Percentiles rank a stretch among this genome's conserved stretches.
Conservation (phyloP, 768 basidiomycete species). For the Collybia mongolica region DNA sequence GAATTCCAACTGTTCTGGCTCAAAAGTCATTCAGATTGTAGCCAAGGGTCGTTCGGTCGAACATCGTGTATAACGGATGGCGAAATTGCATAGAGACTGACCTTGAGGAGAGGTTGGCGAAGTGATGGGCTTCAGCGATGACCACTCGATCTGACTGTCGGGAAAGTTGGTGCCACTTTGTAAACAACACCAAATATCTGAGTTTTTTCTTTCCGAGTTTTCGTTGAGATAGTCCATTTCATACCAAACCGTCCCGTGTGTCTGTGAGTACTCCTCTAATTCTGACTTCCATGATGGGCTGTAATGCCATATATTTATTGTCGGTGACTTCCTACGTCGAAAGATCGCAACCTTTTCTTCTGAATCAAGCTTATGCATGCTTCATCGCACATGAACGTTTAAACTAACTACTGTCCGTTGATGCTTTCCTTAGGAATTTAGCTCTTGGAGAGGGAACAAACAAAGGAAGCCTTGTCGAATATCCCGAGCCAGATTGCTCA, state of each 20-base stretch:
- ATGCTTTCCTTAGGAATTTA: not conserved
- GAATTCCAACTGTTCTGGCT: slow-evolving; percentile 23
- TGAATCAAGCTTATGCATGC: slow-evolving; percentile 30
- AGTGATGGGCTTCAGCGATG: slow-evolving; percentile 33
- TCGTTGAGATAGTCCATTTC: too few relatives aligned
- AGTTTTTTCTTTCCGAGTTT: slow-evolving; percentile 9
- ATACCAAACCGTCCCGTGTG: too few relatives aligned
- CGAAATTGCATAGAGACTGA: slow-evolving; percentile 41
- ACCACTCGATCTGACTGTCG: slow-evolving; percentile 20
- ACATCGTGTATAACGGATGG: slow-evolving; percentile 3
- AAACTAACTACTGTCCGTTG: not conserved
- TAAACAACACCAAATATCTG: slow-evolving; percentile 27
- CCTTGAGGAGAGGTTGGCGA: slow-evolving; percentile 61
- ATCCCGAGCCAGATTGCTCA: too few relatives aligned
- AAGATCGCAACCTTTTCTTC: slow-evolving; percentile 52
- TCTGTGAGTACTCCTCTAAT: slow-evolving; percentile 23
- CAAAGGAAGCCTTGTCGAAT: too few relatives aligned
- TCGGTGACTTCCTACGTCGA: slow-evolving; percentile 48
- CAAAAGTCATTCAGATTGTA: slow-evolving; percentile 9
- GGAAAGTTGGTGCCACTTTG: slow-evolving; percentile 24
- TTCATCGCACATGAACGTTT: slow-evolving; percentile 9
- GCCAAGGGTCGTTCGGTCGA: slow-evolving; percentile 3
- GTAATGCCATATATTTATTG: slow-evolving; percentile 63
- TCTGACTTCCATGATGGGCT: slow-evolving; percentile 44
- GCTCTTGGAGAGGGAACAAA: too few relatives aligned